These are phyloP conservation scores for Phytophthora aleatoria DNA, from an alignment of 352 stramenopile genomes.

Conservation along the genomic window DNA sequence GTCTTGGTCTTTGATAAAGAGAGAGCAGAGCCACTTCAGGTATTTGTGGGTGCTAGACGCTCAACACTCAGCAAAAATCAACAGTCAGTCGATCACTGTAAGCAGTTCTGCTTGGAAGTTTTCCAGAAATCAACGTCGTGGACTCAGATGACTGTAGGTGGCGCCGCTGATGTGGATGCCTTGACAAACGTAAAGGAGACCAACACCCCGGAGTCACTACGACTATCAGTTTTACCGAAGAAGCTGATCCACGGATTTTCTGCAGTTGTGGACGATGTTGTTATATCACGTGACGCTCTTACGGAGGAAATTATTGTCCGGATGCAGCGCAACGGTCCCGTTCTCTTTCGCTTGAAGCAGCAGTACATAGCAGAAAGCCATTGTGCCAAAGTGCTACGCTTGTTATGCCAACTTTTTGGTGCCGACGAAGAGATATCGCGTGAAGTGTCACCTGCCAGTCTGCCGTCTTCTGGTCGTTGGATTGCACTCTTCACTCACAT, in stretches of 20 bases:
- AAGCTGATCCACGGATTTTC: conserved; percentile 16
- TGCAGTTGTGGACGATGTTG: conserved; percentile 43
- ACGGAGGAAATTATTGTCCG: conserved; percentile 17
- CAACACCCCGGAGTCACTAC: background rate
- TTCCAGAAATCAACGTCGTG: conserved; percentile 17
- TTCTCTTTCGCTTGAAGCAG: conserved; percentile 50
- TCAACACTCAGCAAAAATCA: conserved; percentile 19
- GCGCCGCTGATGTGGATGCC: background rate
- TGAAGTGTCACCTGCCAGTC: background rate
- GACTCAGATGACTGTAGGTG: conserved; percentile 21
- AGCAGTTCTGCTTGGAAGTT: conserved; percentile 11
- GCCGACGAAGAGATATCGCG: background rate
- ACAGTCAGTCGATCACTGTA: background rate
- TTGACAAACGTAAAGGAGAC: conserved; percentile 3
- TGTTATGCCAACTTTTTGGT: conserved; percentile 42
- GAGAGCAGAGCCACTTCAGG: conserved; percentile 11
- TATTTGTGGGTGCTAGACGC: conserved; percentile 22
- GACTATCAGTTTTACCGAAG: conserved; percentile 9
- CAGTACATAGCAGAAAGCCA: conserved; percentile 31
- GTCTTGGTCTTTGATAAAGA: conserved; percentile 13
- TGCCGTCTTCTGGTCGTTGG: conserved; percentile 35
- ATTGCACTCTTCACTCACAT: conserved; percentile 30
- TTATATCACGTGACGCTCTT: conserved; percentile 17
- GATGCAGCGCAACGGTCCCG: conserved; percentile 30
- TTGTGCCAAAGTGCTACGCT: conserved; percentile 35